These are phyloP conservation scores for Endogone sp. DNA, from an alignment of 192 early-diverging fungal genomes.

Conservation along the genomic window DNA sequence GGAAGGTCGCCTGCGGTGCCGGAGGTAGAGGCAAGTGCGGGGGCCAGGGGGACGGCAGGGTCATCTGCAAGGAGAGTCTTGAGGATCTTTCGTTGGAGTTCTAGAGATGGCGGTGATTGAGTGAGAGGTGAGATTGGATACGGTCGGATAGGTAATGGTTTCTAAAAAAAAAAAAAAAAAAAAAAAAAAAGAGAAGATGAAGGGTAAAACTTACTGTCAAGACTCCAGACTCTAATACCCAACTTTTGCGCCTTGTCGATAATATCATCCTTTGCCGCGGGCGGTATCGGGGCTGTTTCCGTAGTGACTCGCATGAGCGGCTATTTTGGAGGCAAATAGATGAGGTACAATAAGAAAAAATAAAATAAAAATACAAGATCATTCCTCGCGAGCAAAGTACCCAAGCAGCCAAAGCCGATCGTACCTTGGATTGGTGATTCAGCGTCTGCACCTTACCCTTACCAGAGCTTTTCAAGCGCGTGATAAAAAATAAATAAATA, in stretches of 20 bases:
- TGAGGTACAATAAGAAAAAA: too few relatives aligned
- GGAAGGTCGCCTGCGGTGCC: not conserved
- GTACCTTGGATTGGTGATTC: not conserved
- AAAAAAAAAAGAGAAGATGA: too few relatives aligned
- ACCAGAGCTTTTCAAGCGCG: too few relatives aligned
- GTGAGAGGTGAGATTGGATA: not conserved
- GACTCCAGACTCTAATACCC: slow-evolving; percentile 14
- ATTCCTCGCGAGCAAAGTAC: not conserved
- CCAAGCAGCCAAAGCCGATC: not conserved
- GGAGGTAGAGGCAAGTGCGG: not conserved
- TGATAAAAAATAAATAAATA: too few relatives aligned
- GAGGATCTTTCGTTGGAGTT: not conserved
- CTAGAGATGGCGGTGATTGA: not conserved
- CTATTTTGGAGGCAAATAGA: not conserved
- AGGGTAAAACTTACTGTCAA: slow-evolving; percentile 15
- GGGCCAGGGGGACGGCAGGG: not conserved
- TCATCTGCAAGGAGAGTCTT: not conserved
- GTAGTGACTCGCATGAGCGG: not conserved
- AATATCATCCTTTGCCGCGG: slow-evolving; percentile 9
- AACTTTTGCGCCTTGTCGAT: slow-evolving; percentile 13
- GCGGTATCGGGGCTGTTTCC: not conserved
- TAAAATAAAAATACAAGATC: not conserved
- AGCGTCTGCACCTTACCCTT: not conserved
- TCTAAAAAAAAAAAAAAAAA: too few relatives aligned
- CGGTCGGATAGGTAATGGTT: too few relatives aligned